Evolutionary conservation across 768 basidiomycete species (phyloP), one percentile per base, ranked within the genome.

Genomic region (Boletus subcaerulescens): DNA sequence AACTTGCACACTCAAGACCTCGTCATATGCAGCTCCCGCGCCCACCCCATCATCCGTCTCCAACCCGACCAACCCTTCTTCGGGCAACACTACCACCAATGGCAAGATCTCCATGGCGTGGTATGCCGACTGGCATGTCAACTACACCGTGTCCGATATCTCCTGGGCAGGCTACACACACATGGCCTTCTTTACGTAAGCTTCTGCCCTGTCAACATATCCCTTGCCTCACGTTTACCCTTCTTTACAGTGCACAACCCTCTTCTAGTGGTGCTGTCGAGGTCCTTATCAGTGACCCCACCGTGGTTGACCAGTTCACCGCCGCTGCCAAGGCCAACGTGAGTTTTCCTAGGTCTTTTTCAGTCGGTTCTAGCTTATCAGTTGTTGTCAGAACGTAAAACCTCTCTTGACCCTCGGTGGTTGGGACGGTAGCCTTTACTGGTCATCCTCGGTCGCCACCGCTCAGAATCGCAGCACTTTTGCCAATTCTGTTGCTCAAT

Each of bases 101-200:
- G 64, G 68, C 6, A 57, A 44, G 46, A 74, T 86, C 15, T 75
- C 84, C n/a, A 73, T 80, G 45, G 76, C 83, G 15, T 91, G 88
- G 87, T 89, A 77, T 60, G 82, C 87, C 29, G 82, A 84, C 43
- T 91, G 83, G 83, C 83, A 86, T 64, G 68, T 79, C 24, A 59
- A 69, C 32, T 72, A 71, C 1, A 72, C 80, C 1, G 73, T 85
- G 26, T 71, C 75, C 24, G 73, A 79, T 40, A 76, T 91, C 60
- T 76, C 74, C 54, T 91, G 89, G 89, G 64, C 66, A 5, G 80
- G 79, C 70, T 91, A 89, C 70, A 89, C 81, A 3, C 76, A 82
- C 50, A 68, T 88, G 58, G 81, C 81, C 12, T 91, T 86, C 68
- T 78, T 89, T 4, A 89, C 89, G 65, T 64, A n/a, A 50, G 56